These are phyloP conservation scores for Pseudohalonectria lignicola DNA, from an alignment of 2,329 filamentous ascomycete species.

Conservation along the genomic window DNA sequence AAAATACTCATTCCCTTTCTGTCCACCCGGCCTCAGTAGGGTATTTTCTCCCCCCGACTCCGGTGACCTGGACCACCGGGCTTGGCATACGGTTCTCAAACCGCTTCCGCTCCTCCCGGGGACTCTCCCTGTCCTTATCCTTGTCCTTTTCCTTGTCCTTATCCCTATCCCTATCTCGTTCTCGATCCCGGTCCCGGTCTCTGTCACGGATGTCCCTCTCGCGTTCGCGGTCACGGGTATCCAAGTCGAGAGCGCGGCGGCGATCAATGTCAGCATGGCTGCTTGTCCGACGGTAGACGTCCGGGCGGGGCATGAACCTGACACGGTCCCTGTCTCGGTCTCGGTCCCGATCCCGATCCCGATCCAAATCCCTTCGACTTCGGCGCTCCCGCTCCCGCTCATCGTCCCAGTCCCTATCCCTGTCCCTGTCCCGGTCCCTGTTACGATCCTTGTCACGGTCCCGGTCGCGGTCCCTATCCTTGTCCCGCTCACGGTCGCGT, in stretches of 20 bases:
- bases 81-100: conserved; percentile 20
- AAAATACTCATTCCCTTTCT: too few species aligned
- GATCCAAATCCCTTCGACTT: conserved; percentile 17
- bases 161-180: conserved; percentile 17
- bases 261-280: conserved; percentile 39
- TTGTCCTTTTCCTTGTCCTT: conserved; percentile 5
- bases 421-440: conserved; percentile 10
- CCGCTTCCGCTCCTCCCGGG: conserved; percentile 11
- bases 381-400: conserved; percentile 16
- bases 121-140: conserved; percentile 1
- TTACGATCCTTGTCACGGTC: conserved; percentile 27
- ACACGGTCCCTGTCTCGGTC: conserved; percentile 13
- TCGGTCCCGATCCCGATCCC: conserved; percentile 13
- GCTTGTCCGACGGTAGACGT: conserved; percentile 31
- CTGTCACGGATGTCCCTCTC: background rate
- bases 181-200: conserved; percentile 10
- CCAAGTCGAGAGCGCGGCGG: conserved; percentile 23
- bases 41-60: conserved; percentile 25
- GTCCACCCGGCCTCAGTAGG: conserved; percentile 17
- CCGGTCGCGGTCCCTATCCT: conserved; percentile 23
- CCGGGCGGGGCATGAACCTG: conserved; percentile 25
- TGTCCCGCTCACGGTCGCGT: conserved; percentile 19
- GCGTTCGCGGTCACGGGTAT: conserved; percentile 11
- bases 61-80: conserved; percentile 21
- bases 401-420: conserved; percentile 18